These are phyloP conservation scores for Endotrypanum monterogeii DNA, from an alignment of 208 protist genomes.

Conservation along the genomic window DNA sequence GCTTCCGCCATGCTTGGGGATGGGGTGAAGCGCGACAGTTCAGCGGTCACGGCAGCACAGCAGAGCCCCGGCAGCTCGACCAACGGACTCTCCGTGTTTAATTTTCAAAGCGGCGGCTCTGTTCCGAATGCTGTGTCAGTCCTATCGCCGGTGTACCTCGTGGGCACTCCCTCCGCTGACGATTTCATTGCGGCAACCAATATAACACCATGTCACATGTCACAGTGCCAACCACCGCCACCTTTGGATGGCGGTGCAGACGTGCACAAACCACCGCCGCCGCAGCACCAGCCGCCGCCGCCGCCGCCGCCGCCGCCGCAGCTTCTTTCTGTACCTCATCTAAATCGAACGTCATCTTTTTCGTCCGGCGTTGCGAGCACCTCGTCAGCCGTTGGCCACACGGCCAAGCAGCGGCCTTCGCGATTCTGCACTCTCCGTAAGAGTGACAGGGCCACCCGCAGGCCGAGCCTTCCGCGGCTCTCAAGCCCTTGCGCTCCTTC, in stretches of 20 bases:
- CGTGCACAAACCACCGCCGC: too few relatives aligned
- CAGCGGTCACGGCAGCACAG: neutral
- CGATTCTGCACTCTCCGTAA: neutral
- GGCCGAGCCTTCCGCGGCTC: neutral
- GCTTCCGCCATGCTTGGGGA: neutral
- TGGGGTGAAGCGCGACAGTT: neutral
- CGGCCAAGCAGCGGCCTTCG: neutral
- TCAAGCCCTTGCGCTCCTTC: neutral
- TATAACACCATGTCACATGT: neutral
- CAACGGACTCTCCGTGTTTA: conserved; percentile 10
- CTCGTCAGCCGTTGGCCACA: neutral
- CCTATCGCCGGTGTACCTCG: neutral
- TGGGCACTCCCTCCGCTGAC: neutral
- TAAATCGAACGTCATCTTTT: too few relatives aligned
- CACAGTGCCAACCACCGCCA: neutral
- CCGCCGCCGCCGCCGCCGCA: too few relatives aligned
- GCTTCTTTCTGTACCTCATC: too few relatives aligned
- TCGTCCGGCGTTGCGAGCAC: too few relatives aligned
- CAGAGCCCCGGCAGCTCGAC: conserved; percentile 9
- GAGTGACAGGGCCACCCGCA: neutral
- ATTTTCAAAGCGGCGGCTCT: neutral
- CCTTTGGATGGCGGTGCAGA: neutral
- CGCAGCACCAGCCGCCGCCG: too few relatives aligned
- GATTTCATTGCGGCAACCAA: neutral
- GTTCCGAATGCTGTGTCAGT: neutral